Percentiles rank a stretch among this genome's conserved stretches.
These are phyloP conservation scores for Hordeum pubiflorum DNA, from an alignment of 202 grass and related monocot genomes.

Conservation along the genomic window DNA sequence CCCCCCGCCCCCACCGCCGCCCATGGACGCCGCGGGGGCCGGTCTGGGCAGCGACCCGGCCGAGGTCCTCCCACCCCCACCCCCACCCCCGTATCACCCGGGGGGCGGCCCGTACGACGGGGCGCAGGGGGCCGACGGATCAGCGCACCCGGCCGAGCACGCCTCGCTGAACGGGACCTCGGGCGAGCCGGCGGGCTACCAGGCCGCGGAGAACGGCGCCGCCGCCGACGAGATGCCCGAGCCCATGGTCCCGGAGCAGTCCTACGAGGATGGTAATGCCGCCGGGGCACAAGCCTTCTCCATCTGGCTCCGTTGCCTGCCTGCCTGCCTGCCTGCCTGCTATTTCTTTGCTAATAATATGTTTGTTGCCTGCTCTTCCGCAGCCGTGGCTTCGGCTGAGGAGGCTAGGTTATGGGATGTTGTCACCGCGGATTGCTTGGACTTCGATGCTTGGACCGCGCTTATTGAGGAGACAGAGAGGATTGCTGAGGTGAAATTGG, in stretches of 20 bases:
- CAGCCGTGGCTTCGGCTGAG: conserved; percentile 74
- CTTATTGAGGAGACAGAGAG: conserved; percentile 95
- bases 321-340: neutral
- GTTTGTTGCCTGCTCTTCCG: neutral
- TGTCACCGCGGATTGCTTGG: conserved; percentile 55
- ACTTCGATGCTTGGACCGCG: conserved; percentile 85
- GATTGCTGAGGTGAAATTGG: conserved; percentile 42
- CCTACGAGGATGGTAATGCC: conserved; percentile 65
- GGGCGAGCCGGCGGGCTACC: conserved; percentile 38
- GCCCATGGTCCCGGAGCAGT: conserved; percentile 35
- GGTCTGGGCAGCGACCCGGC: too few species aligned
- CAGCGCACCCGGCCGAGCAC: conserved; percentile 33
- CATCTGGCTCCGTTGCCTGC: neutral
- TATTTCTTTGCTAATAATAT: neutral
- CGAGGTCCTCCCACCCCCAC: neutral
- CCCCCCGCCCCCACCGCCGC: too few species aligned
- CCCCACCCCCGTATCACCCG: neutral
- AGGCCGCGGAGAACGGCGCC: conserved; percentile 51
- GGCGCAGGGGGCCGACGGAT: conserved; percentile 17
- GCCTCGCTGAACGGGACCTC: conserved; percentile 47
- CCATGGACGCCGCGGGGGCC: neutral
- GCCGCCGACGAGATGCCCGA: conserved; percentile 28
- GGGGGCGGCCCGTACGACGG: neutral
- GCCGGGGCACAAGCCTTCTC: neutral
- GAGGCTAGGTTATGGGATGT: conserved; percentile 86